phyloP scores from a whole-genome alignment of 805 yeast genomes.

The Wickerhamomyces chaumierensis region DNA sequence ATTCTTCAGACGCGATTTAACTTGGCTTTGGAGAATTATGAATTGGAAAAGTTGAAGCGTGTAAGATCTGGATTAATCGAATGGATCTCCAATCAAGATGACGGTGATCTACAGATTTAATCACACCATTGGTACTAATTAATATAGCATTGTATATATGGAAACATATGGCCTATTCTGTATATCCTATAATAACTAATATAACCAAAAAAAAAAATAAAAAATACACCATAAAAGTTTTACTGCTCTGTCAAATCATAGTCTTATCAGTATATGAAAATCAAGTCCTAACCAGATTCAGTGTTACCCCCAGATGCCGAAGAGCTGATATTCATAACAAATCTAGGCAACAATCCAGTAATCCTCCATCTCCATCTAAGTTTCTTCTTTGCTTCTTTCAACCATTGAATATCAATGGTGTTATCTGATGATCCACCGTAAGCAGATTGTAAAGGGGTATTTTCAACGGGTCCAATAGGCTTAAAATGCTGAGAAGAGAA shows the following conservation, averaged over 20 bases:
- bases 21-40: neutral
- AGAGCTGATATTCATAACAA: conserved; percentile 3
- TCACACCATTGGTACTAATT: too few relatives aligned
- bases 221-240: too few relatives aligned
- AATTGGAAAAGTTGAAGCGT: neutral
- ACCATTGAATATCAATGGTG: conserved; percentile 18
- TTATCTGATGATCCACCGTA: too few relatives aligned
- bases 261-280: too few relatives aligned
- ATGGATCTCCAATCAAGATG: neutral
- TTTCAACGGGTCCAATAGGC: conserved; percentile 3
- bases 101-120: neutral
- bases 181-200: too few relatives aligned
- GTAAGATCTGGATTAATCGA: neutral
- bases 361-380: conserved; percentile 43
- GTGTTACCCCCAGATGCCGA: too few relatives aligned
- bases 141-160: too few relatives aligned
- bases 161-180: too few relatives aligned
- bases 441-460: too few relatives aligned
- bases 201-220: too few relatives aligned
- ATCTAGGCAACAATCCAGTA: conserved; percentile 31
- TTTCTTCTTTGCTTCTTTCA: conserved; percentile 26
- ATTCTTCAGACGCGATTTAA: neutral
- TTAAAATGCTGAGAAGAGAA: neutral
- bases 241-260: too few relatives aligned
- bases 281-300: too few relatives aligned